phyloP scores from a whole-genome alignment of 108 stramenopile species.

The Cyclotella cryptica region DNA sequence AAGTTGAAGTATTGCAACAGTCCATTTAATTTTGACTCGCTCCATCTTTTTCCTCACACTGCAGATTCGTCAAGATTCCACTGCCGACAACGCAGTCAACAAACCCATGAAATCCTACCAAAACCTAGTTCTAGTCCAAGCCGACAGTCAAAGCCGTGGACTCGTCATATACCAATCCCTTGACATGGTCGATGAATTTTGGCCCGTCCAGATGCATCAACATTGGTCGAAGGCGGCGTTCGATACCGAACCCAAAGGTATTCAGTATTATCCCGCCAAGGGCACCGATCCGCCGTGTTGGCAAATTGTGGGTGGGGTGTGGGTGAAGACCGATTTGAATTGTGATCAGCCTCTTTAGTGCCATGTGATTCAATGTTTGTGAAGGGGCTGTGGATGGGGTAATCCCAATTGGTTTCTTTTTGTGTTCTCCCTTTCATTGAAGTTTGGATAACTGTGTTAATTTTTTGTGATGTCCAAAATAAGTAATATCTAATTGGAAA shows the following conservation, averaged over 20 bases:
- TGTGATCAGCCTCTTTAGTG: neutral
- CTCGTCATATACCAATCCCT: slow-evolving; percentile 12
- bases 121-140: slow-evolving; percentile 8
- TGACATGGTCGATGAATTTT: slow-evolving; percentile 16
- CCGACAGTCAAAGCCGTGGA: slow-evolving; percentile 6
- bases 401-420: too few relatives aligned
- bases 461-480: too few relatives aligned
- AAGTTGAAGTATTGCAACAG: neutral
- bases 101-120: slow-evolving; percentile 9
- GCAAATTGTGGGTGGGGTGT: slow-evolving; percentile 12
- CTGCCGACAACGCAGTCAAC: neutral
- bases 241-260: slow-evolving; percentile 8
- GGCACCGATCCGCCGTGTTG: slow-evolving; percentile 3
- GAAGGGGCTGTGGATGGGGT: too few relatives aligned
- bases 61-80: neutral
- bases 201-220: slow-evolving; percentile 12
- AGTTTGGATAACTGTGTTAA: too few relatives aligned
- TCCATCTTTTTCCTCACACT: neutral
- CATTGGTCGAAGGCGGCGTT: slow-evolving; percentile 9
- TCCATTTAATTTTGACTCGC: neutral
- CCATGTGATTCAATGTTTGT: too few relatives aligned
- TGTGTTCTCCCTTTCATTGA: too few relatives aligned
- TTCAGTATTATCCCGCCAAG: slow-evolving; percentile 15
- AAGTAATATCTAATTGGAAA: too few relatives aligned
- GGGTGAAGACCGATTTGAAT: slow-evolving; percentile 3